These are phyloP conservation scores for Ogataea naganishii DNA, from an alignment of 805 yeast species.

Conservation along the genomic window DNA sequence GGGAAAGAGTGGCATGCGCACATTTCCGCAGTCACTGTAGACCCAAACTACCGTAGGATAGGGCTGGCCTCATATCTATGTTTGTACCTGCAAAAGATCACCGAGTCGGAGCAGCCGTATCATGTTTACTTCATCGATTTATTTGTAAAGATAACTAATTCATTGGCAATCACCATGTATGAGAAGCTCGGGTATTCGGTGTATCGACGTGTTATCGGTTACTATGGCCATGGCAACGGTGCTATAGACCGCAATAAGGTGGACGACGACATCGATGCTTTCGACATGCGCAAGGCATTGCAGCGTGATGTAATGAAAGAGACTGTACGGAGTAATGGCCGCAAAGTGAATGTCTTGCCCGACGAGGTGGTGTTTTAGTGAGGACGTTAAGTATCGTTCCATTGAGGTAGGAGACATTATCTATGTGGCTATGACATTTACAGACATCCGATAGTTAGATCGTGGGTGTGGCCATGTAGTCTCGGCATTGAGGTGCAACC, in stretches of 20 bases:
- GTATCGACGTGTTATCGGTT: slow-evolving; percentile 80
- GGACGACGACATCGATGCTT: slow-evolving; percentile 76
- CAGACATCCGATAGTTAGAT: too few relatives aligned
- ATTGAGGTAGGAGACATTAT: background rate
- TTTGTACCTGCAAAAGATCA: slow-evolving; percentile 58
- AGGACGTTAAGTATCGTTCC: too few relatives aligned
- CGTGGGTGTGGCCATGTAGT: too few relatives aligned
- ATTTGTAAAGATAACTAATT: slow-evolving; percentile 83
- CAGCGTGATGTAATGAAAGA: slow-evolving; percentile 44
- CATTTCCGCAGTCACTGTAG: slow-evolving; percentile 90
- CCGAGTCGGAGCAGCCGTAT: slow-evolving; percentile 67
- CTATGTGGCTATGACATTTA: too few relatives aligned
- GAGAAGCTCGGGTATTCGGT: slow-evolving; percentile 82
- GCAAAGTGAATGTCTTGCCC: slow-evolving; percentile 51
- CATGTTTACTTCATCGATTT: slow-evolving; percentile 81
- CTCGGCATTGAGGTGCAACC: too few relatives aligned
- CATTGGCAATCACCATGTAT: slow-evolving; percentile 71
- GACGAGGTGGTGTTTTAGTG: slow-evolving; percentile 51
- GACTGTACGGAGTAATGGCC: slow-evolving; percentile 54
- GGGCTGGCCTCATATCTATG: slow-evolving; percentile 82
- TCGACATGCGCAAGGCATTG: slow-evolving; percentile 70
- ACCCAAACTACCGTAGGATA: slow-evolving; percentile 71
- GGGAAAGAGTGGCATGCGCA: slow-evolving; percentile 91
- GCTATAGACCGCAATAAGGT: slow-evolving; percentile 29
- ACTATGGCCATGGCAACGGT: slow-evolving; percentile 55